Evolutionary conservation across 495 filamentous ascomycete species (phyloP).

Genomic region (Pseudotulostoma volvatum): DNA sequence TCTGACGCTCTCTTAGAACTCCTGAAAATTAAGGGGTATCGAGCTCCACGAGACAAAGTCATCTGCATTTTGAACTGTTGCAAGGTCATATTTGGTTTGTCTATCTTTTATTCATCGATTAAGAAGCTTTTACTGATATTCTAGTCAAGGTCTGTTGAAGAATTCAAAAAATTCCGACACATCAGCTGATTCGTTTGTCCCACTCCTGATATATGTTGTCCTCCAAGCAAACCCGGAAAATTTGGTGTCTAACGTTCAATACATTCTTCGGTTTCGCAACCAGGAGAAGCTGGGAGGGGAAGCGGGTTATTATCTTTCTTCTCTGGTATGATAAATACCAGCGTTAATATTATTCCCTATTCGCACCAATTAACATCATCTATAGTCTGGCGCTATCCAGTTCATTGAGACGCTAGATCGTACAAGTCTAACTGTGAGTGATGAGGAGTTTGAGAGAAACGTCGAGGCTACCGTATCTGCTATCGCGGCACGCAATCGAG

Average conservation of each 20-base stretch:
- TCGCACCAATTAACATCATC: conserved; percentile 5
- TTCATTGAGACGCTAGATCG: conserved; percentile 95
- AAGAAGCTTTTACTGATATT: conserved; percentile 2
- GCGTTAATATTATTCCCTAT: not conserved
- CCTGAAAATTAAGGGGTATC: conserved; percentile 86
- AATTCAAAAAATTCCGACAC: conserved; percentile 77
- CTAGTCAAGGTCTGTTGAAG: conserved; percentile 56
- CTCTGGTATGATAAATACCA: conserved; percentile 60
- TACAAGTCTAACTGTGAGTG: conserved; percentile 80
- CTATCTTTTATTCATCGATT: not conserved
- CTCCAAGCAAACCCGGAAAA: conserved; percentile 88
- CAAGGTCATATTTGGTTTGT: conserved; percentile 93
- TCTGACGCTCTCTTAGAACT: conserved; percentile 45
- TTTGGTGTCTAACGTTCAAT: conserved; percentile 93
- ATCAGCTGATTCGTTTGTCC: conserved; percentile 91
- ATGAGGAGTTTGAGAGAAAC: conserved; percentile 87
- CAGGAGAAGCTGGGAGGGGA: conserved; percentile 94
- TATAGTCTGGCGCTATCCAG: conserved; percentile 80
- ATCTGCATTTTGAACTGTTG: conserved; percentile 98
- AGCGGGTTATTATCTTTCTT: conserved; percentile 94
- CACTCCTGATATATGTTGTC: conserved; percentile 88
- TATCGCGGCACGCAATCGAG: conserved; percentile 75
- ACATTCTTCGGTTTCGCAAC: conserved; percentile 90
- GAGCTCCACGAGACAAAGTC: conserved; percentile 91
- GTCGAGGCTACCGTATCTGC: conserved; percentile 94